Conservation (phyloP, 106 monocot species). For the Chionographis japonica region DNA sequence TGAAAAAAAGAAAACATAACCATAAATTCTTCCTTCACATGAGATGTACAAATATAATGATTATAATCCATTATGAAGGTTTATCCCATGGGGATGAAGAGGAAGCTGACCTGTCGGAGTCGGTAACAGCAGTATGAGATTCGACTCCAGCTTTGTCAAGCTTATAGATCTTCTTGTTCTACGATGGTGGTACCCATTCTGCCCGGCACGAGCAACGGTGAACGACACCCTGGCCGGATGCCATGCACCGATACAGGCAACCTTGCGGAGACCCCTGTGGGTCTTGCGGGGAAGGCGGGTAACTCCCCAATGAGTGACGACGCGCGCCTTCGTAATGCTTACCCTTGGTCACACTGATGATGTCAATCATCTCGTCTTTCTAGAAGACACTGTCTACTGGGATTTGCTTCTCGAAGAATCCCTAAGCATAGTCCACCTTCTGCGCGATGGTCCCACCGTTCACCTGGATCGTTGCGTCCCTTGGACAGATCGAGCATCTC, state of each 20-base stretch:
- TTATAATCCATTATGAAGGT: too few relatives aligned
- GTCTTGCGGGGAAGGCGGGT: conserved; percentile 48
- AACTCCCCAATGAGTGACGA: conserved; percentile 49
- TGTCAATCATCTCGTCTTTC: conserved; percentile 54
- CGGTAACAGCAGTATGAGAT: conserved; percentile 28
- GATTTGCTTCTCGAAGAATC: conserved; percentile 42
- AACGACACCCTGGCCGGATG: conserved; percentile 49
- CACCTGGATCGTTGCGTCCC: conserved; percentile 50
- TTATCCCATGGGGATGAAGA: not conserved
- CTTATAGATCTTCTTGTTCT: conserved; percentile 53
- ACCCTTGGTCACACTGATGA: conserved; percentile 52
- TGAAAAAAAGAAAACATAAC: too few relatives aligned
- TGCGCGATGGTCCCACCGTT: conserved; percentile 42
- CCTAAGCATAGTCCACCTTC: conserved; percentile 39
- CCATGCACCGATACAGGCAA: conserved; percentile 57
- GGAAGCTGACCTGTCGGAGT: conserved; percentile 34
- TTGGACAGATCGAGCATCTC: too few relatives aligned
- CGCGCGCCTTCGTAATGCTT: conserved; percentile 55
- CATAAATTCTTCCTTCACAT: too few relatives aligned
- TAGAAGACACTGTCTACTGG: conserved; percentile 41
- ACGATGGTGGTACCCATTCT: conserved; percentile 46
- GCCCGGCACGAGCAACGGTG: conserved; percentile 49
- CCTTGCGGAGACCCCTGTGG: conserved; percentile 46
- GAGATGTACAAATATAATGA: too few relatives aligned
- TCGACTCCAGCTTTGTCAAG: conserved; percentile 36